Evolutionary conservation across 1,284 basidiomycete genomes (phyloP).

Genomic region (Microbotryum violaceum): DNA sequence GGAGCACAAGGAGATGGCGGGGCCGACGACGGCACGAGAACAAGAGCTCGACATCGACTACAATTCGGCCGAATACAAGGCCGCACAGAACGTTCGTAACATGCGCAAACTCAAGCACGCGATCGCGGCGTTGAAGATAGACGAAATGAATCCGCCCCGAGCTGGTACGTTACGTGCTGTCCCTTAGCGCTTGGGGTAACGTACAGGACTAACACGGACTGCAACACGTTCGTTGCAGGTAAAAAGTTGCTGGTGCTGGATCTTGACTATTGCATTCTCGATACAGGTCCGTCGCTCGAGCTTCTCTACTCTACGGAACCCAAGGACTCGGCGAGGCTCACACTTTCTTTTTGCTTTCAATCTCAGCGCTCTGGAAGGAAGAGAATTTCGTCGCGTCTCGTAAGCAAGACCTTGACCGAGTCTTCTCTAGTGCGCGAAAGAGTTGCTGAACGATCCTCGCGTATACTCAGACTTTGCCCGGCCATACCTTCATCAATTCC

Average conservation of each 20-base stretch:
- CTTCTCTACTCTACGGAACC: not conserved
- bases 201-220: too few relatives aligned
- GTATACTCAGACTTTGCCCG: conserved; percentile 70
- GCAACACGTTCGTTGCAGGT: conserved; percentile 41
- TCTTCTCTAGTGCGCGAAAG: conserved; percentile 51
- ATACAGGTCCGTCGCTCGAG: conserved; percentile 20
- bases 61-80: conserved; percentile 47
- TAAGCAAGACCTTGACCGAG: not conserved
- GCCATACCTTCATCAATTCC: conserved; percentile 73
- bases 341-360: not conserved
- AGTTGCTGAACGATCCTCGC: conserved; percentile 68
- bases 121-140: conserved; percentile 53
- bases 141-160: conserved; percentile 62
- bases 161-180: not conserved
- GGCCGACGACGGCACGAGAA: conserved; percentile 46
- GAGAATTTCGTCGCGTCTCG: conserved; percentile 8
- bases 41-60: conserved; percentile 56
- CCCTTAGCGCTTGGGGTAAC: too few relatives aligned
- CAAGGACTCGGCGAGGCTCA: conserved; percentile 42
- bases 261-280: conserved; percentile 62
- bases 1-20: conserved; percentile 57
- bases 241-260: conserved; percentile 77
- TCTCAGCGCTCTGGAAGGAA: conserved; percentile 19
- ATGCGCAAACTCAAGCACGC: conserved; percentile 67
- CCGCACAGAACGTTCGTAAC: conserved; percentile 62